phyloP scores from a whole-genome alignment of 2,329 filamentous ascomycete species.

The Pseudogymnoascus sp. region DNA sequence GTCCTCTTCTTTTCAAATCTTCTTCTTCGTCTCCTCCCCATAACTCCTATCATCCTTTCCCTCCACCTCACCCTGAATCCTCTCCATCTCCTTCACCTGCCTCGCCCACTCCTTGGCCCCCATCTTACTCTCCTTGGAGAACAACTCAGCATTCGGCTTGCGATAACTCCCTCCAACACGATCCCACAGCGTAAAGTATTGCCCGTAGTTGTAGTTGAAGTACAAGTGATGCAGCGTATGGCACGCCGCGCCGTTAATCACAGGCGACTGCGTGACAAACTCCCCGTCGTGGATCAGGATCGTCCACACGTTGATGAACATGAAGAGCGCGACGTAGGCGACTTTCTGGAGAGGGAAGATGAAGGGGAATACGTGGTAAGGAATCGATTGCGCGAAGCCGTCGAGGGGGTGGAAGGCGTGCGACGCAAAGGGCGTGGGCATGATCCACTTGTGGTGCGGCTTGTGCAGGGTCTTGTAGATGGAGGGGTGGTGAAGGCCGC shows the following conservation, averaged over 20 bases:
- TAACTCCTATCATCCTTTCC: slow-evolving; percentile 33
- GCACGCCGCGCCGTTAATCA: slow-evolving; percentile 91
- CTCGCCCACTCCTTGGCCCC: slow-evolving; percentile 68
- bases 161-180: slow-evolving; percentile 79
- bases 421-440: slow-evolving; percentile 87
- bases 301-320: slow-evolving; percentile 95
- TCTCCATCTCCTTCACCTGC: slow-evolving; percentile 70
- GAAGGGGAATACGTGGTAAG: slow-evolving; percentile 91
- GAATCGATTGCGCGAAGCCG: slow-evolving; percentile 78
- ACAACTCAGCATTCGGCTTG: slow-evolving; percentile 77
- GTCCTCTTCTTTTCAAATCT: not conserved
- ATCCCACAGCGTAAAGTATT: slow-evolving; percentile 91
- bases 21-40: slow-evolving; percentile 9
- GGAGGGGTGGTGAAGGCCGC: slow-evolving; percentile 68
- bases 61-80: slow-evolving; percentile 41
- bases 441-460: slow-evolving; percentile 99
- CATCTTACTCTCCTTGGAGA: slow-evolving; percentile 80
- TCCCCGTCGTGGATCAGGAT: slow-evolving; percentile 95
- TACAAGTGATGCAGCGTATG: slow-evolving; percentile 86
- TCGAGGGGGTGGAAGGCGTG: slow-evolving; percentile 94
- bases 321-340: slow-evolving; percentile 76
- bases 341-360: slow-evolving; percentile 88
- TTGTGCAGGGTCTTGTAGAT: slow-evolving; percentile 90
- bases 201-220: slow-evolving; percentile 88
- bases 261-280: slow-evolving; percentile 80